These are phyloP conservation scores for Pseudoperonospora humuli DNA, from an alignment of 352 stramenopile genomes.

Conservation along the genomic window DNA sequence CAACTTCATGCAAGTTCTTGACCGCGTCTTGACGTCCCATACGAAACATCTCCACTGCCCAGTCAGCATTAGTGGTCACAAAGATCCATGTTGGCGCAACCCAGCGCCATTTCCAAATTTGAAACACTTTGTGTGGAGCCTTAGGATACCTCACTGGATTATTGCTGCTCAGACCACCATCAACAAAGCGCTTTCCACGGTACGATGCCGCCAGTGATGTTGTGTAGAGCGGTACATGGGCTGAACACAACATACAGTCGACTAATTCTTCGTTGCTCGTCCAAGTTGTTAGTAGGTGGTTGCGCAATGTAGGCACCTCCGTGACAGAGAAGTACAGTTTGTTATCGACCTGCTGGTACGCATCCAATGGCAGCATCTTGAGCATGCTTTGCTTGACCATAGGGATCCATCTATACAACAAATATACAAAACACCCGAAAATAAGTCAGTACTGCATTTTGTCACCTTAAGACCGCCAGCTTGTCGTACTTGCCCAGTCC, in stretches of 20 bases:
- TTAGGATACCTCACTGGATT: slow-evolving; percentile 46
- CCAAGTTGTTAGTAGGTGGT: slow-evolving; percentile 67
- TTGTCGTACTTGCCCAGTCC: slow-evolving; percentile 47
- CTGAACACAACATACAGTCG: slow-evolving; percentile 72
- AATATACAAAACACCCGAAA: too few species aligned
- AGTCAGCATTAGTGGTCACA: slow-evolving; percentile 67
- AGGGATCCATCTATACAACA: slow-evolving; percentile 56
- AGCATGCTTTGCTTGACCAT: slow-evolving; percentile 65
- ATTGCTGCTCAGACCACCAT: slow-evolving; percentile 72
- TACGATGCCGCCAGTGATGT: slow-evolving; percentile 52
- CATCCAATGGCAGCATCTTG: slow-evolving; percentile 46
- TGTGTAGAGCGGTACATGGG: slow-evolving; percentile 68
- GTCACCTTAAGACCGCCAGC: too few species aligned
- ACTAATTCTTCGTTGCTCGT: slow-evolving; percentile 77
- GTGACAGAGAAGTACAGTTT: slow-evolving; percentile 78
- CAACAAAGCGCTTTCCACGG: slow-evolving; percentile 63
- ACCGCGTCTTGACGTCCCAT: slow-evolving; percentile 70
- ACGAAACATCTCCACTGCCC: slow-evolving; percentile 64
- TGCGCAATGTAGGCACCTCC: slow-evolving; percentile 50
- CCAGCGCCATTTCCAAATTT: slow-evolving; percentile 82
- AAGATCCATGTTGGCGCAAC: slow-evolving; percentile 69
- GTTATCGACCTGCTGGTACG: slow-evolving; percentile 51
- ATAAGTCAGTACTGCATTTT: neutral
- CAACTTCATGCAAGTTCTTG: slow-evolving; percentile 60
- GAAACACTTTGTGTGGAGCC: slow-evolving; percentile 61